Evolutionary conservation across 805 yeast species (phyloP), one percentile per base, ranked within the genome.

Genomic region (Blastobotrys parvus): DNA sequence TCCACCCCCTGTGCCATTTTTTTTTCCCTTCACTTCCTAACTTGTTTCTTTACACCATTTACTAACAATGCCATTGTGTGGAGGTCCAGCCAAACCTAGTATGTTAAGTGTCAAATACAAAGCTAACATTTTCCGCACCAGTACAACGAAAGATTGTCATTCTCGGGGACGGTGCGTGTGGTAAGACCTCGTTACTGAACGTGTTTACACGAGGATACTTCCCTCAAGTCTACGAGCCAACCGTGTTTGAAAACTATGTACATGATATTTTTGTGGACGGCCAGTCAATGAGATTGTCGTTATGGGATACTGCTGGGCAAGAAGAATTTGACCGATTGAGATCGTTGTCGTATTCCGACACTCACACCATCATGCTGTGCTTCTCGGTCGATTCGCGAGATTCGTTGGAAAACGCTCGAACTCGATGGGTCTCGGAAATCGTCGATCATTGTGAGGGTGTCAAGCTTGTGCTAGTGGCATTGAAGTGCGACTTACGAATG

Each of bases 301-400:
- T 90, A 43, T 92, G 98, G 98, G 98, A 90, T 62, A 90, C 98
- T 4, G 98, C 98, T 1, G 98, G 98, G 5, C 98, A 90, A 69
- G 98, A 90, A 66, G 98, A 90, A 67, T 90, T 90, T 56, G 98
- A 90, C 63, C 75, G 97, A 50, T 72, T 90, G 62, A 77, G 98
- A 62, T 86, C 97, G 1, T 71, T 90, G 48, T 83, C 94, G 39
- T 92, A 92, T 63, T 80, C 89, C 21, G 97, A 92, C 63, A 92
- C 98, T 2, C 97, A 90, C 64, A 86, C 96, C 56, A 89, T 92
- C 55, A 92, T 90, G 89, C 75, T 90, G 45, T 92, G 98, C 68
- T 90, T 90, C 61, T 78, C 95, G 36, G 88, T 90, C 44, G 98
- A 90, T 64, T 86, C 95, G 3, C 78, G 82, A 27, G 98, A 92